phyloP scores from a whole-genome alignment of 2,329 filamentous ascomycete genomes.

The Podosphaera xanthii region DNA sequence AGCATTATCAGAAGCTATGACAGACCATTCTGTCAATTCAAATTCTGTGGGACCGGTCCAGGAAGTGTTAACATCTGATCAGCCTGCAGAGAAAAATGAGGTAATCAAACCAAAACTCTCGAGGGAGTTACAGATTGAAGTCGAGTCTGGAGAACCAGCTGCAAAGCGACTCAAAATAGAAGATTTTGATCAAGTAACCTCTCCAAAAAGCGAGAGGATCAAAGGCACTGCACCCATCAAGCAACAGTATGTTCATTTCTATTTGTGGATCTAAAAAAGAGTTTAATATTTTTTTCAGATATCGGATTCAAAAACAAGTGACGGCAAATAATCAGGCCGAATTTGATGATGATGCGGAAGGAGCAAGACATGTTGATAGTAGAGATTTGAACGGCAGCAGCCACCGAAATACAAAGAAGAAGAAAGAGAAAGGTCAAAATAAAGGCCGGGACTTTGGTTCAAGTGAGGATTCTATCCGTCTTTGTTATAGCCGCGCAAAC shows the following conservation, averaged over 20 bases:
- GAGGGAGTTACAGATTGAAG: slow-evolving; percentile 6
- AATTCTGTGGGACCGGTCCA: too few relatives aligned
- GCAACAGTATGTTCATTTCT: slow-evolving; percentile 12
- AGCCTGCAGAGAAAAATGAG: too few relatives aligned
- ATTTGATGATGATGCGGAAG: slow-evolving; percentile 31
- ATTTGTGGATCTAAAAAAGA: neutral
- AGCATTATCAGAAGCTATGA: too few relatives aligned
- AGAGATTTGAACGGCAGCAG: slow-evolving; percentile 10
- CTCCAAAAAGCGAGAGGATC: slow-evolving; percentile 7
- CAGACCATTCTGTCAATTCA: too few relatives aligned
- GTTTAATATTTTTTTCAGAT: slow-evolving; percentile 8
- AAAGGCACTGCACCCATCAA: slow-evolving; percentile 14
- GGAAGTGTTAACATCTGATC: too few relatives aligned
- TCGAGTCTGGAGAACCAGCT: slow-evolving; percentile 20
- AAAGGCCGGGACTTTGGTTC: slow-evolving; percentile 59
- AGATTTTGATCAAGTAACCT: too few relatives aligned
- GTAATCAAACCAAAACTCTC: too few relatives aligned
- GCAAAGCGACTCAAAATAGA: slow-evolving; percentile 35
- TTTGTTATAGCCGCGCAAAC: slow-evolving; percentile 54
- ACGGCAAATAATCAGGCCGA: slow-evolving; percentile 9
- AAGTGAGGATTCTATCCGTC: slow-evolving; percentile 51
- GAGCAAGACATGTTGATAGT: slow-evolving; percentile 21
- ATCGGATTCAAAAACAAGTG: slow-evolving; percentile 9
- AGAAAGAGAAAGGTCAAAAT: slow-evolving; percentile 56
- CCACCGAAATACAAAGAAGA: slow-evolving; percentile 9